phyloP scores from a whole-genome alignment of 352 stramenopile species.

The Pythium rhizo-oryzae region DNA sequence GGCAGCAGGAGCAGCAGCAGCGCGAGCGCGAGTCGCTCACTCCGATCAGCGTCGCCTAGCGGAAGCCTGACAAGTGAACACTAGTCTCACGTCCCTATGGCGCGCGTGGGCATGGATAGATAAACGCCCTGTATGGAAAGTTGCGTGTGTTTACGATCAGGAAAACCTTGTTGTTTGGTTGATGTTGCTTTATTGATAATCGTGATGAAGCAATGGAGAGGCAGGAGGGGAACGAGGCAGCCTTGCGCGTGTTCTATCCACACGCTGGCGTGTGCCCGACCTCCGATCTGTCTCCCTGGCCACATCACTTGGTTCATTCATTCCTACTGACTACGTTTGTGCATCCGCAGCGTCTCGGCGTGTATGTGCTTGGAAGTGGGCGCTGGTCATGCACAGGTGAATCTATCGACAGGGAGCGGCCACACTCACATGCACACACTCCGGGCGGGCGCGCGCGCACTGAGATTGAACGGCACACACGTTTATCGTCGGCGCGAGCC shows the following conservation, averaged over 20 bases:
- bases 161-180: too few relatives aligned
- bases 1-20: conserved; percentile 27
- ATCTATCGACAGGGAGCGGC: conserved; percentile 17
- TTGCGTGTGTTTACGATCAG: too few relatives aligned
- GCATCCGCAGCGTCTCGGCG: too few relatives aligned
- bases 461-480: neutral
- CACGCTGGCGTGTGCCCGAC: neutral
- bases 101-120: too few relatives aligned
- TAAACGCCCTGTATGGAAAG: too few relatives aligned
- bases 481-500: conserved; percentile 67
- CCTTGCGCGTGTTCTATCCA: conserved; percentile 11
- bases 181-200: too few relatives aligned
- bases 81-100: too few relatives aligned
- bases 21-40: neutral
- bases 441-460: neutral
- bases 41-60: conserved; percentile 7
- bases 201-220: neutral
- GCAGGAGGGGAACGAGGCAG: neutral
- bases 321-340: conserved; percentile 18
- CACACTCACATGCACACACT: neutral
- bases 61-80: neutral
- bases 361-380: too few relatives aligned
- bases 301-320: neutral
- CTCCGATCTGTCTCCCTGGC: conserved; percentile 3
- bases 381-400: too few relatives aligned